Evolutionary conservation across 768 basidiomycete species (phyloP).

Genomic region (Paxillus involutus): DNA sequence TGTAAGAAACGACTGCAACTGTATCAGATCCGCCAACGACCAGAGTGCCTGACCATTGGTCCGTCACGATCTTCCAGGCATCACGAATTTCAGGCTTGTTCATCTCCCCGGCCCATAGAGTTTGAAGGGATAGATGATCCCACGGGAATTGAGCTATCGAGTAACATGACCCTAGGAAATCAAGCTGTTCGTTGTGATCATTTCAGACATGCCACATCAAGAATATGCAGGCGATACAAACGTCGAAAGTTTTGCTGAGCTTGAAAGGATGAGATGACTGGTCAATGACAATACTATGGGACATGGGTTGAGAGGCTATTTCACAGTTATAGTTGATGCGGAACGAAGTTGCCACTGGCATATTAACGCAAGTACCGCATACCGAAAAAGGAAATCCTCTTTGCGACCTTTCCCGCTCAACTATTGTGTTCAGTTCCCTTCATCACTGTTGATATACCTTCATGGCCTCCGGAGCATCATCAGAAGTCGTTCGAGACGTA

Average conservation of each 20-base stretch:
- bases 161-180: slow-evolving; percentile 34
- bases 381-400: slow-evolving; percentile 21
- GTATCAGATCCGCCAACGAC: slow-evolving; percentile 44
- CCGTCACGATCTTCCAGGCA: slow-evolving; percentile 47
- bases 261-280: slow-evolving; percentile 39
- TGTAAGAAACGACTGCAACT: slow-evolving; percentile 37
- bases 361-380: no score
- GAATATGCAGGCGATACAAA: slow-evolving; percentile 32
- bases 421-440: slow-evolving; percentile 3
- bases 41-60: slow-evolving; percentile 50
- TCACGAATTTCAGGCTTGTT: slow-evolving; percentile 29
- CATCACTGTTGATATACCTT: slow-evolving; percentile 6
- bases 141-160: slow-evolving; percentile 49
- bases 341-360: no score
- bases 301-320: background rate
- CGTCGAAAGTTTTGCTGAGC: slow-evolving; percentile 43
- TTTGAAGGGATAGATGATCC: slow-evolving; percentile 36
- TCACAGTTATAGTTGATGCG: background rate
- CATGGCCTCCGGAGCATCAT: slow-evolving; percentile 23
- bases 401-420: slow-evolving; percentile 4
- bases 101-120: slow-evolving; percentile 36
- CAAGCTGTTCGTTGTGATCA: slow-evolving; percentile 16
- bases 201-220: slow-evolving; percentile 12
- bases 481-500: slow-evolving; percentile 14
- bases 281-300: background rate